Evolutionary conservation across 1,139 yeast genomes (phyloP).

Genomic region (Pneumocystis wakefieldiae): DNA sequence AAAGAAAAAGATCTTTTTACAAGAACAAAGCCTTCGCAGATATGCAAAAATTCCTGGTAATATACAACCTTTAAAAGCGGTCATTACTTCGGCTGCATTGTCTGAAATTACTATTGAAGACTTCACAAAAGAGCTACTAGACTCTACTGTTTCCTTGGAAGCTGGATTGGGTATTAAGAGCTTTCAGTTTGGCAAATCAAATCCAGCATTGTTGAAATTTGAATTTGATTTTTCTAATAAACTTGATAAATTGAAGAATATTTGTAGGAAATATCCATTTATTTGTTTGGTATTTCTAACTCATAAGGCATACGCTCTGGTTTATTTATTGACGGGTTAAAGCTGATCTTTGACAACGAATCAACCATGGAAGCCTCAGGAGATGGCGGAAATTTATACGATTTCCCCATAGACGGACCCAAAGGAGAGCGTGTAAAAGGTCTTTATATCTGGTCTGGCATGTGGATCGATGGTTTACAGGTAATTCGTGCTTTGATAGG

Average conservation of each 20-base stretch:
- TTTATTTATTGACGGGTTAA: slow-evolving; percentile 64
- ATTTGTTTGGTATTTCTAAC: slow-evolving; percentile 26
- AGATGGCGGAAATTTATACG: slow-evolving; percentile 37
- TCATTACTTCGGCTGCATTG: not conserved
- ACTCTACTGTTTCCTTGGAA: slow-evolving; percentile 3
- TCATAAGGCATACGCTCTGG: slow-evolving; percentile 52
- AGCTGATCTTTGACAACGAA: slow-evolving; percentile 22
- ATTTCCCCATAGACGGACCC: slow-evolving; percentile 36
- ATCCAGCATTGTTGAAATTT: not conserved
- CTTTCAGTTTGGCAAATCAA: not conserved
- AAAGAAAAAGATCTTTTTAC: slow-evolving; percentile 36
- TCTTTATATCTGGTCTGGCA: slow-evolving; percentile 56
- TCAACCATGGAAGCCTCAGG: slow-evolving; percentile 44
- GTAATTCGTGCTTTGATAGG: slow-evolving; percentile 3
- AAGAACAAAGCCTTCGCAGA: slow-evolving; percentile 33
- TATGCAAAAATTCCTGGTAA: not conserved
- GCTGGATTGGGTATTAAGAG: not conserved
- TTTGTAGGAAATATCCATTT: slow-evolving; percentile 12
- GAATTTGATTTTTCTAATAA: not conserved
- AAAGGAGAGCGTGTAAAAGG: slow-evolving; percentile 47
- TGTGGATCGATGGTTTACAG: slow-evolving; percentile 59
- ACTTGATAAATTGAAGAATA: not conserved
- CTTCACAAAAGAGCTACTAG: slow-evolving; percentile 15
- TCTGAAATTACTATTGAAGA: slow-evolving; percentile 19
- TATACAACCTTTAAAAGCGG: not conserved